Evolutionary conservation across 257 asterid species (phyloP), one percentile per base, ranked within the genome.

Genomic region (Petunia axillaris): DNA sequence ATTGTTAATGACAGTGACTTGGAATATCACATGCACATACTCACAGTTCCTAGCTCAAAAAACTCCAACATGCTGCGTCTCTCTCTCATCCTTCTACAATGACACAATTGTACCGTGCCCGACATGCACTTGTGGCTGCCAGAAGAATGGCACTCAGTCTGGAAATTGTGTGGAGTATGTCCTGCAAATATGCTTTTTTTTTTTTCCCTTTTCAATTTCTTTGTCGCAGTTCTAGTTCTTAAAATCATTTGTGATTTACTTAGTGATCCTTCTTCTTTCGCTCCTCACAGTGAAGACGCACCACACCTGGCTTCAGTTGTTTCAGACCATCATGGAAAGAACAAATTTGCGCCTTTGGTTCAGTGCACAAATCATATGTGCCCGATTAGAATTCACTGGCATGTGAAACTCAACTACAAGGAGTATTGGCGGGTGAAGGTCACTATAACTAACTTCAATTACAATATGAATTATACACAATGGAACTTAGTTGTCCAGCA

Each of bases 1-100:
- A 44, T 8, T 77, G 81, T 67, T 74, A 48, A n/a, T 78, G 85
- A 89, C 97, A 93, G 97, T 93, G 96, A 91, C 97, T 36, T 93
- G 97, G 97, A 90, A 93, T 5, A 67, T 91, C 58, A 90, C 93
- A 2, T 93, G 85, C 73, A 75, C 83, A 35, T 85, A 79, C 48
- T 81, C 85, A 37, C 84, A 80, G 60, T 76, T 81, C 76, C 76
- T 84, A 37, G 87, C 84, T 67, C 87, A 80, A 25, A 81, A 77
- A 16, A 58, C 79, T 67, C 87, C 87, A 1, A 84, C 82, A 14
- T 84, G 87, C 54, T 84, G 87, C 6, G 87, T 84, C 37, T 84
- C 87, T 8, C 64, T 84, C 7, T 84, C 87, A 35, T 68, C 84
- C 52, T 80, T 76, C 84, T 77, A 77, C 79, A 83, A 81, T 66